A percentile compares a stretch with the other conserved stretches of the same genome.
Evolutionary conservation across 2,329 filamentous ascomycete genomes (phyloP).

Genomic region (Colletotrichum lindemuthianum): DNA sequence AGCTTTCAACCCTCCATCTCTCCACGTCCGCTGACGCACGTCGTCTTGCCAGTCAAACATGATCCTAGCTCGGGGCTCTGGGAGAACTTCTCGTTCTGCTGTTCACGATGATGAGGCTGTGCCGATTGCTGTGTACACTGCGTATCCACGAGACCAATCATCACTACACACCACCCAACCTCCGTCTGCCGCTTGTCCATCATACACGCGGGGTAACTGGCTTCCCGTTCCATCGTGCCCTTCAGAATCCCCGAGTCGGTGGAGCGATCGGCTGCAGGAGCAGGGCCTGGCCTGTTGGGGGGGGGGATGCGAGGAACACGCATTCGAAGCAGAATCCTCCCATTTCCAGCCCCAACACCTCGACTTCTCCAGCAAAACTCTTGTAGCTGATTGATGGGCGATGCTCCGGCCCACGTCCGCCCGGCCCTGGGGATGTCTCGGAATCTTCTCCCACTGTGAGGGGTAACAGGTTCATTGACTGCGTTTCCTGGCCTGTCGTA

Average conservation of each 20-base stretch:
- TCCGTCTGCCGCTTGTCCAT: slow-evolving; percentile 9
- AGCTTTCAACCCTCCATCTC: slow-evolving; percentile 17
- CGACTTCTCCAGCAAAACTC: slow-evolving; percentile 20
- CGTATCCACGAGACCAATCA: slow-evolving; percentile 9
- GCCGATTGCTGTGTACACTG: background rate
- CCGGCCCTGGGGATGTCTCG: slow-evolving; percentile 22
- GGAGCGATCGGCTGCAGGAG: slow-evolving; percentile 19
- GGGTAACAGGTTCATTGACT: slow-evolving; percentile 31
- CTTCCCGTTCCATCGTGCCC: slow-evolving; percentile 17
- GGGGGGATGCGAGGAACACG: background rate
- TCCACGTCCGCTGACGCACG: slow-evolving; percentile 13
- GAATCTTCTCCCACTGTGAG: slow-evolving; percentile 33
- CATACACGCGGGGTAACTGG: slow-evolving; percentile 26
- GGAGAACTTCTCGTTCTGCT: slow-evolving; percentile 12
- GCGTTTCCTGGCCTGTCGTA: slow-evolving; percentile 33
- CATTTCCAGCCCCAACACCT: slow-evolving; percentile 2
- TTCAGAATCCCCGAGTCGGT: slow-evolving; percentile 15
- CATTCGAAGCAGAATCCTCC: background rate
- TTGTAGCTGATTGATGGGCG: slow-evolving; percentile 14
- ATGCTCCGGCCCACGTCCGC: slow-evolving; percentile 24
- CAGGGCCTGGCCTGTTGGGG: slow-evolving; percentile 11
- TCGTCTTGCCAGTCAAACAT: slow-evolving; percentile 1
- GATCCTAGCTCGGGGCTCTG: slow-evolving; percentile 15
- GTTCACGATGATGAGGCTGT: background rate
- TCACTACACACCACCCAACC: background rate